phyloP scores from a whole-genome alignment of 2,329 filamentous ascomycete species.

The Knoxdaviesia capensis region DNA sequence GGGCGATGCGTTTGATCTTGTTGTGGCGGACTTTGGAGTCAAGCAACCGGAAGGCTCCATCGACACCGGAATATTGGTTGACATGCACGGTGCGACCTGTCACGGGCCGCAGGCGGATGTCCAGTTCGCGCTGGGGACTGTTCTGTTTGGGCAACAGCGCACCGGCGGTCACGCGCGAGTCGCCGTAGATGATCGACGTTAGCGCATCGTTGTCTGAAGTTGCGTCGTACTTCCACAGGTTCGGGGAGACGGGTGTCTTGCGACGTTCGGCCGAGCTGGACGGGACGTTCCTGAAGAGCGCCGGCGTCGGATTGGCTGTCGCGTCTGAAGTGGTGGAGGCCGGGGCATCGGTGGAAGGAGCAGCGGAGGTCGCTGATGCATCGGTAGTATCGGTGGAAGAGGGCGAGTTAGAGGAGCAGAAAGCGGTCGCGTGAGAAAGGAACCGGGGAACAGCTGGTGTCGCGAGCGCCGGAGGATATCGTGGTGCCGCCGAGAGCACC shows the following conservation, averaged over 20 bases:
- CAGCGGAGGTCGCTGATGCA: background rate
- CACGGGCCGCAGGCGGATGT: conserved; percentile 18
- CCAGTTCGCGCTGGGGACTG: conserved; percentile 3
- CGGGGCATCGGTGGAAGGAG: background rate
- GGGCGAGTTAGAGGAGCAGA: conserved; percentile 1
- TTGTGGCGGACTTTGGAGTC: conserved; percentile 26
- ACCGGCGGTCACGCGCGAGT: conserved; percentile 7
- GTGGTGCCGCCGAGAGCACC: no score
- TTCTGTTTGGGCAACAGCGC: conserved; percentile 7
- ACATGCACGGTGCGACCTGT: conserved; percentile 24
- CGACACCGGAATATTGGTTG: conserved; percentile 1
- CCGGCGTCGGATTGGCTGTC: background rate
- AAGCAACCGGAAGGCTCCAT: conserved; percentile 21
- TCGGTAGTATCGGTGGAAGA: background rate
- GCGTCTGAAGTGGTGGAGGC: background rate
- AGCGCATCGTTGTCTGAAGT: no score
- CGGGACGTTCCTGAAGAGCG: background rate
- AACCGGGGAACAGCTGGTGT: background rate
- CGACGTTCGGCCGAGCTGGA: background rate
- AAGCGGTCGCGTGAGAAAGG: background rate
- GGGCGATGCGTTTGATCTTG: conserved; percentile 31
- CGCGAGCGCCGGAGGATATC: conserved; percentile 1
- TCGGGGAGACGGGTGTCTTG: no score
- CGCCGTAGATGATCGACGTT: conserved; percentile 5
- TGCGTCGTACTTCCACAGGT: no score